Conservation (phyloP, 2,329 filamentous ascomycete genomes). For the Talaromyces sp. region DNA sequence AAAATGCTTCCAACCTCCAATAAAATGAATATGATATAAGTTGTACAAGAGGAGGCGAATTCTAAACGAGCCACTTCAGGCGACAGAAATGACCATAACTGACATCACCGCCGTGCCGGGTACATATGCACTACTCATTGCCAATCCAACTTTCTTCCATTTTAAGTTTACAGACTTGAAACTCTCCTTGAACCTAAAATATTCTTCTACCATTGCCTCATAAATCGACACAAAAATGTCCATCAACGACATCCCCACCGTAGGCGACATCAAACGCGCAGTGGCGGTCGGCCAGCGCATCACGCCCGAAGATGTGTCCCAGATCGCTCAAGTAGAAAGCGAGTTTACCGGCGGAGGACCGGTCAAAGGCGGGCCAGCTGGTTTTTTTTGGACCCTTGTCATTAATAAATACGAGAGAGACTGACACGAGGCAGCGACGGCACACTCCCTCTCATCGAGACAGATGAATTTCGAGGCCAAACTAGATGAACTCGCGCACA, state of each 20-base stretch:
- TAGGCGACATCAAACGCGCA: constrained; percentile 27
- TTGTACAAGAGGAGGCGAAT: neutral
- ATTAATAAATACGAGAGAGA: neutral
- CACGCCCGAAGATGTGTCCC: constrained; percentile 27
- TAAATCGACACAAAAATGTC: constrained; percentile 1
- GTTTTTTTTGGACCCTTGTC: constrained; percentile 14
- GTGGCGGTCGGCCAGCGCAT: constrained; percentile 29
- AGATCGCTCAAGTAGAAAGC: constrained; percentile 28
- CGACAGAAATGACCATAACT: neutral
- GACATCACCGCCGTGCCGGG: neutral
- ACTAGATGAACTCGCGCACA: constrained; percentile 26
- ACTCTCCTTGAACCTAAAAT: neutral
- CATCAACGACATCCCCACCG: constrained; percentile 22
- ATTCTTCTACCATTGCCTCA: neutral
- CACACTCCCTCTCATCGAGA: constrained; percentile 27
- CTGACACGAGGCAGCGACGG: constrained; percentile 21
- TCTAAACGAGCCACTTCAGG: neutral
- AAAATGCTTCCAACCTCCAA: too few relatives aligned
- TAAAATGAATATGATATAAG: too few relatives aligned
- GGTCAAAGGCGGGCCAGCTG: constrained; percentile 28
- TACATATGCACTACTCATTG: neutral
- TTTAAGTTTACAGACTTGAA: neutral
- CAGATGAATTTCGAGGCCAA: constrained; percentile 32
- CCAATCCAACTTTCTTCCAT: neutral
- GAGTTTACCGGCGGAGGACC: constrained; percentile 27